Percentiles rank a stretch among this genome's conserved stretches.
phyloP scores from a whole-genome alignment of 352 stramenopile genomes.

The Paralagenidium karlingii region DNA sequence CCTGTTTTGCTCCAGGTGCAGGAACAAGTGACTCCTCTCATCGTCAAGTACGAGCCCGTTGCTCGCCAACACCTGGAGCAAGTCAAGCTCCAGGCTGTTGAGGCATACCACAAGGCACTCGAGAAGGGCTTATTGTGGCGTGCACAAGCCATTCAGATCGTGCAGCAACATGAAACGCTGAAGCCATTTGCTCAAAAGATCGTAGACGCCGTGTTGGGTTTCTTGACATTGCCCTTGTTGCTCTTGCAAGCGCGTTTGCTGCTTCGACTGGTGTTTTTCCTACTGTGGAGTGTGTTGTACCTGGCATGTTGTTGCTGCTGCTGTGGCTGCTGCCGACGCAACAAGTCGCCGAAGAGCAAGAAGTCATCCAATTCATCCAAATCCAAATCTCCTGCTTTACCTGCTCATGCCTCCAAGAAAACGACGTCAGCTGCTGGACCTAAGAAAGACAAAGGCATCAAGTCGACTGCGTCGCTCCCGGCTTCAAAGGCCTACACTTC shows the following conservation, averaged over 20 bases:
- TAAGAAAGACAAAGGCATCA: too few relatives aligned
- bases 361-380: too few relatives aligned
- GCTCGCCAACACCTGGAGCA: constrained; percentile 26
- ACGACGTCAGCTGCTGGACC: too few relatives aligned
- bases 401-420: too few relatives aligned
- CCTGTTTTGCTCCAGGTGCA: constrained; percentile 41
- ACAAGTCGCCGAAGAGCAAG: too few relatives aligned
- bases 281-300: too few relatives aligned
- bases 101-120: constrained; percentile 29
- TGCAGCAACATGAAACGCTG: constrained; percentile 48
- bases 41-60: constrained; percentile 39
- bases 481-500: too few relatives aligned
- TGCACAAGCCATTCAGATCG: constrained; percentile 31
- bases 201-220: constrained; percentile 36
- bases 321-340: too few relatives aligned
- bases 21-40: constrained; percentile 26
- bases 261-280: constrained; percentile 38
- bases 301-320: too few relatives aligned
- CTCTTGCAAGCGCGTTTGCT: constrained; percentile 31
- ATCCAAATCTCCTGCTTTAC: too few relatives aligned
- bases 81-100: constrained; percentile 16
- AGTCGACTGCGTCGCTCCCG: too few relatives aligned
- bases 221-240: constrained; percentile 30
- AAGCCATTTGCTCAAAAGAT: constrained; percentile 47
- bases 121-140: constrained; percentile 25